Conservation (phyloP, 2,329 filamentous ascomycete genomes). For the Westerdykella aurantiaca region DNA sequence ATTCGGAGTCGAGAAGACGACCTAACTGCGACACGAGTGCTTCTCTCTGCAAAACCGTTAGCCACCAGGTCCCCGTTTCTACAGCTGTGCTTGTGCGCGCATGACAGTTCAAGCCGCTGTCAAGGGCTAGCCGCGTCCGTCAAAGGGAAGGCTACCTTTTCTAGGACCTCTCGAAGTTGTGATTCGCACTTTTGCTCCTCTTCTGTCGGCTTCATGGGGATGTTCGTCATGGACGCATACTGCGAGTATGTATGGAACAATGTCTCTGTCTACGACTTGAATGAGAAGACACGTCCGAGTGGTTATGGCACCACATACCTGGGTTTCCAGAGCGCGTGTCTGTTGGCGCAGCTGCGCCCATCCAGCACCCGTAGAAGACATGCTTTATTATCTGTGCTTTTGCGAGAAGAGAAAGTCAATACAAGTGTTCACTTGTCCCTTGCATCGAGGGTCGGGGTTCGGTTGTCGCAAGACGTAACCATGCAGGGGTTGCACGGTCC, state of each 20-base stretch:
- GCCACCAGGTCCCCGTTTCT: background rate
- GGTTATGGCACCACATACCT: slow-evolving; percentile 52
- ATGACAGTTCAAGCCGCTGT: slow-evolving; percentile 6
- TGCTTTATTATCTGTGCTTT: slow-evolving; percentile 9
- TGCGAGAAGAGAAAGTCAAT: too few species aligned
- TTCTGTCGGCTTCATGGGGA: slow-evolving; percentile 75
- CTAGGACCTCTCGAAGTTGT: slow-evolving; percentile 77
- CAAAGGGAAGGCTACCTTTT: slow-evolving; percentile 54
- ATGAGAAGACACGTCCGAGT: slow-evolving; percentile 20
- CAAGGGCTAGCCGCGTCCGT: background rate
- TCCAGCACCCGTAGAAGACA: slow-evolving; percentile 45
- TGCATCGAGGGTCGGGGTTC: too few species aligned
- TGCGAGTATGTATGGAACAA: slow-evolving; percentile 84
- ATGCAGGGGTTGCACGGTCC: slow-evolving; percentile 5
- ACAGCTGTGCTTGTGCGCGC: slow-evolving; percentile 6
- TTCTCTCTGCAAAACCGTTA: slow-evolving; percentile 58
- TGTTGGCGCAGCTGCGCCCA: slow-evolving; percentile 96
- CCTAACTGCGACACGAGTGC: slow-evolving; percentile 72
- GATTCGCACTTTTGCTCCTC: slow-evolving; percentile 76
- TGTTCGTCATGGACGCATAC: slow-evolving; percentile 72
- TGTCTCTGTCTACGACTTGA: slow-evolving; percentile 64
- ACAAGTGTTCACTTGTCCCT: too few species aligned
- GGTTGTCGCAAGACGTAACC: background rate
- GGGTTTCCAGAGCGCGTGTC: slow-evolving; percentile 78
- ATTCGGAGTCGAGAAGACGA: slow-evolving; percentile 88